phyloP scores from a whole-genome alignment of 1,139 yeast species.

The Nakaseomyces nivariensis region DNA sequence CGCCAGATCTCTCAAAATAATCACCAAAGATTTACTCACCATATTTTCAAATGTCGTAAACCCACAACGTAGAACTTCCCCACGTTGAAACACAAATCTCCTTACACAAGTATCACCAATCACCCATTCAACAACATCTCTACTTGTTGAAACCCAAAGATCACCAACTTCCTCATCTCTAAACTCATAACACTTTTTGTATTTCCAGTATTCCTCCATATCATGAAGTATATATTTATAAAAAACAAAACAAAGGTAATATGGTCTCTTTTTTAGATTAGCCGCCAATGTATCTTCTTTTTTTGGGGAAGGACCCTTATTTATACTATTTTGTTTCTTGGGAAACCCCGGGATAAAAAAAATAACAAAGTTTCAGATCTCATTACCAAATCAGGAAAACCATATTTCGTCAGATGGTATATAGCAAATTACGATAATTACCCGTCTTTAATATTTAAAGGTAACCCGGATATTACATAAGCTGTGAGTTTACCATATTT shows the following conservation, averaged over 20 bases:
- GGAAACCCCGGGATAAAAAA: no score
- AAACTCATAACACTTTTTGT: not conserved
- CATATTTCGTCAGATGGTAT: no score
- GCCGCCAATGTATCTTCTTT: not conserved
- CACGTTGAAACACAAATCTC: slow-evolving; percentile 14
- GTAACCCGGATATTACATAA: no score
- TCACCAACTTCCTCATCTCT: slow-evolving; percentile 11
- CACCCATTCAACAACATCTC: slow-evolving; percentile 20
- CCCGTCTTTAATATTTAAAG: no score
- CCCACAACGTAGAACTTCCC: slow-evolving; percentile 20
- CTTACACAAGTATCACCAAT: slow-evolving; percentile 18
- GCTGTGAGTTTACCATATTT: no score
- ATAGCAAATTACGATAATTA: no score
- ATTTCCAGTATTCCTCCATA: not conserved
- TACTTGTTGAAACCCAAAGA: slow-evolving; percentile 19
- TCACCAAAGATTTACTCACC: slow-evolving; percentile 17
- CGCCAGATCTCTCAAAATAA: slow-evolving; percentile 21
- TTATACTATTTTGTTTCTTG: not conserved
- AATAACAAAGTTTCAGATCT: no score
- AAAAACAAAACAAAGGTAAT: no score
- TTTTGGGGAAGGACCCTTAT: not conserved
- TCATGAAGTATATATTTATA: not conserved
- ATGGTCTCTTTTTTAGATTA: not conserved
- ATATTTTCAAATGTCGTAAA: slow-evolving; percentile 24
- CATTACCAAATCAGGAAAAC: no score